These are phyloP conservation scores for Chrysosporium queenslandicum DNA, from an alignment of 2,329 filamentous ascomycete species.

Conservation along the genomic window DNA sequence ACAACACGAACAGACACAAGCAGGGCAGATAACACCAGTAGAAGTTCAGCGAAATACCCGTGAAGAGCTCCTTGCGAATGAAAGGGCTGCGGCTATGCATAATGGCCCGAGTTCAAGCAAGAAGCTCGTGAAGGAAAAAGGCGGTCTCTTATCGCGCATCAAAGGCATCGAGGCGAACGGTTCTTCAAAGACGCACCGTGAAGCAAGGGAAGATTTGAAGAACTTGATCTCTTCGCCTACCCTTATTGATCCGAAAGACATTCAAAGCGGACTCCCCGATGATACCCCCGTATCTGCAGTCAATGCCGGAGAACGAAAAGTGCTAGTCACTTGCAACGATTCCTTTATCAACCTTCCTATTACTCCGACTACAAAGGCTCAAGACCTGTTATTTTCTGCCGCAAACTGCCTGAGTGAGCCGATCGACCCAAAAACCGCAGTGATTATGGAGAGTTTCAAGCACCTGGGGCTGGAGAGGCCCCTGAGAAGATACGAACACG, in stretches of 20 bases:
- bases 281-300: conserved; percentile 73
- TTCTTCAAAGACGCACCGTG: conserved; percentile 6
- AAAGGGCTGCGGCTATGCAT: conserved; percentile 11
- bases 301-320: conserved; percentile 66
- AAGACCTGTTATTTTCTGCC: conserved; percentile 61
- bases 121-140: conserved; percentile 10
- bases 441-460: conserved; percentile 68
- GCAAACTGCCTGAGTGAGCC: conserved; percentile 52
- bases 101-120: conserved; percentile 5
- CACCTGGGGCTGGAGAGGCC: conserved; percentile 70
- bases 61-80: conserved; percentile 16
- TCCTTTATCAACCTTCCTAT: conserved; percentile 62
- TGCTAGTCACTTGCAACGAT: conserved; percentile 62
- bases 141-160: conserved; percentile 15
- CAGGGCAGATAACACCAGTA: not conserved
- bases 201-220: conserved; percentile 17
- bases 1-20: not conserved
- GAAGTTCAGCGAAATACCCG: conserved; percentile 9
- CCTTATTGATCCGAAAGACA: conserved; percentile 14
- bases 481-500: conserved; percentile 71
- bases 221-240: conserved; percentile 20
- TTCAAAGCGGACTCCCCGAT: conserved; percentile 41
- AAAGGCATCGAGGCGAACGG: conserved; percentile 9
- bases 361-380: conserved; percentile 60
- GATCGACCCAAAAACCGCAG: conserved; percentile 55